These are phyloP conservation scores for Ligustrum vulgare DNA, from an alignment of 257 asterid species.

Conservation along the genomic window DNA sequence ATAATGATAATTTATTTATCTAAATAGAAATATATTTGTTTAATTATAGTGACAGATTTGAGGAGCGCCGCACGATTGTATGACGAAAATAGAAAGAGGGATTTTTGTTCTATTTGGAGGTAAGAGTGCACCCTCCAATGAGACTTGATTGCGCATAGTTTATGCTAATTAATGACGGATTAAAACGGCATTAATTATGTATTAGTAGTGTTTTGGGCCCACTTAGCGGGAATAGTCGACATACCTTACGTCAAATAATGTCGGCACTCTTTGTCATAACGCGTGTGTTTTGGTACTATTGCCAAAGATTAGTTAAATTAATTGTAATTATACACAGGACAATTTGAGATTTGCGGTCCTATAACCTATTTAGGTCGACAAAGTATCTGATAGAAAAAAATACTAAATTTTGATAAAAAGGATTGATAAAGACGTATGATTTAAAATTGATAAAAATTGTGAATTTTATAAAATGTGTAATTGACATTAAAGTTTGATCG, in stretches of 20 bases:
- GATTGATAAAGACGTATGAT: no score
- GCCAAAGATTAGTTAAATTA: slow-evolving; percentile 5
- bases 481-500: no score
- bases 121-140: slow-evolving; percentile 24
- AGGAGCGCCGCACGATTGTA: slow-evolving; percentile 35
- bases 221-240: slow-evolving; percentile 16
- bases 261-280: slow-evolving; percentile 32
- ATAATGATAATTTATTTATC: background rate
- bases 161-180: background rate
- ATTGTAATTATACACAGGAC: no score
- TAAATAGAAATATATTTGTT: background rate
- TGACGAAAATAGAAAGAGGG: slow-evolving; percentile 21
- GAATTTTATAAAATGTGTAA: no score
- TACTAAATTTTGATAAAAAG: no score
- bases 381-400: no score
- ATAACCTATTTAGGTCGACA: no score
- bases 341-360: no score
- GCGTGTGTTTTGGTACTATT: background rate
- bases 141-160: slow-evolving; percentile 23
- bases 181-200: slow-evolving; percentile 2
- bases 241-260: slow-evolving; percentile 23
- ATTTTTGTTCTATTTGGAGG: background rate
- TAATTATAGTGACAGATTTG: slow-evolving; percentile 10
- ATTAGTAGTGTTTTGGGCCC: background rate
- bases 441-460: no score